phyloP scores from a whole-genome alignment of 345 rosid genomes.

The Trapa bicornis region DNA sequence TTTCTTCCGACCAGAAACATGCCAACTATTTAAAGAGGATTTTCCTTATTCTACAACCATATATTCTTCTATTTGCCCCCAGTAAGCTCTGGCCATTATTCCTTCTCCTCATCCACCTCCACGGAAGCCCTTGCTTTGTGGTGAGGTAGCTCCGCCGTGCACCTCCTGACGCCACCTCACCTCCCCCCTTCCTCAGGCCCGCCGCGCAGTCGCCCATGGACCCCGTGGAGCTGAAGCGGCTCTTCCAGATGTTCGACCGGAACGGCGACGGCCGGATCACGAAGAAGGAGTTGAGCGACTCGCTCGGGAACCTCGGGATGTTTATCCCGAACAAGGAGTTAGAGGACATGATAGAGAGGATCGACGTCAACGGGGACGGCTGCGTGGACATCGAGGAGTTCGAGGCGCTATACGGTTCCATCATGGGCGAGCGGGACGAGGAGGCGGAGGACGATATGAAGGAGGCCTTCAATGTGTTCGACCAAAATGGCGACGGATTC shows the following conservation, averaged over 20 bases:
- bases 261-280: conserved; percentile 70
- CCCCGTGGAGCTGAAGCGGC: conserved; percentile 37
- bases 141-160: conserved; percentile 4
- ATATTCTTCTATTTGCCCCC: conserved; percentile 36
- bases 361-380: conserved; percentile 16
- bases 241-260: conserved; percentile 76
- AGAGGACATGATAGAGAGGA: conserved; percentile 18
- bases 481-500: conserved; percentile 72
- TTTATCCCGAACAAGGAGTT: conserved; percentile 49
- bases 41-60: conserved; percentile 30
- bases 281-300: conserved; percentile 46
- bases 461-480: conserved; percentile 86
- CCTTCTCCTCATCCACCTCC: conserved; percentile 3
- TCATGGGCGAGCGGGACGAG: conserved; percentile 45
- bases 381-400: conserved; percentile 60
- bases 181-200: background rate
- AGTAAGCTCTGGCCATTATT: conserved; percentile 36
- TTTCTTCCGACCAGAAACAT: conserved; percentile 1
- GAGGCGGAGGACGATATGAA: conserved; percentile 45
- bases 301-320: conserved; percentile 58
- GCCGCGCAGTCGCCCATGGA: conserved; percentile 23
- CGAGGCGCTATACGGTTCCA: conserved; percentile 36
- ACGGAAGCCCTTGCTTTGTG: background rate
- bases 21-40: conserved; percentile 30
- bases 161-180: background rate